Evolutionary conservation across 2,329 filamentous ascomycete genomes (phyloP).

Genomic region (Ophiocordyceps unilateralis): DNA sequence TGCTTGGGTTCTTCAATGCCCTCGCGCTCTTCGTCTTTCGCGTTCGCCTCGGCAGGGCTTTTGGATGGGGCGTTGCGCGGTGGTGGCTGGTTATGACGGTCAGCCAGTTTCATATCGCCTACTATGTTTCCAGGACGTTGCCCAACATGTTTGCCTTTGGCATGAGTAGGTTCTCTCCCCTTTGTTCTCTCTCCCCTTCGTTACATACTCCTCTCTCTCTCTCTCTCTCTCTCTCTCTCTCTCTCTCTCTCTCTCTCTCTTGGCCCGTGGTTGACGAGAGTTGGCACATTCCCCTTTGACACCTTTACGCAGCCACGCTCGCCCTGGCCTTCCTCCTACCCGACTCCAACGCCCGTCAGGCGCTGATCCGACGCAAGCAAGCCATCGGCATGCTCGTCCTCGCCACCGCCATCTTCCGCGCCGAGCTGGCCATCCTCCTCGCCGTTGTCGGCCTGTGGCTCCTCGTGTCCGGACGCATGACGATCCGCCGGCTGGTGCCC

Average conservation of each 20-base stretch:
- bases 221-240: too few relatives aligned
- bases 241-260: too few relatives aligned
- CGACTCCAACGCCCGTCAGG: conserved; percentile 10
- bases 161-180: conserved; percentile 41
- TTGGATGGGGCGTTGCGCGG: conserved; percentile 48
- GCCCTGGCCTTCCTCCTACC: conserved; percentile 35
- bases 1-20: conserved; percentile 65
- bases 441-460: conserved; percentile 48
- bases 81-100: conserved; percentile 71
- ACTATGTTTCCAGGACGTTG: conserved; percentile 78
- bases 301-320: conserved; percentile 39
- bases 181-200: background rate
- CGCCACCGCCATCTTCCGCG: conserved; percentile 71
- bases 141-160: conserved; percentile 96
- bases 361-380: conserved; percentile 34
- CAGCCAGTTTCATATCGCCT: conserved; percentile 82
- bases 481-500: conserved; percentile 39
- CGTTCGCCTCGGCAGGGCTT: conserved; percentile 43
- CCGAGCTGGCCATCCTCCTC: conserved; percentile 73
- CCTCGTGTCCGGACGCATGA: conserved; percentile 35
- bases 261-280: too few relatives aligned
- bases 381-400: conserved; percentile 62
- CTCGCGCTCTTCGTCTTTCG: conserved; percentile 49
- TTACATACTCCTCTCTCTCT: too few relatives aligned
- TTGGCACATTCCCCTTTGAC: background rate